Base-by-base conservation (phyloP, 106 monocot species). In the Iris macrosiphon region DNA sequence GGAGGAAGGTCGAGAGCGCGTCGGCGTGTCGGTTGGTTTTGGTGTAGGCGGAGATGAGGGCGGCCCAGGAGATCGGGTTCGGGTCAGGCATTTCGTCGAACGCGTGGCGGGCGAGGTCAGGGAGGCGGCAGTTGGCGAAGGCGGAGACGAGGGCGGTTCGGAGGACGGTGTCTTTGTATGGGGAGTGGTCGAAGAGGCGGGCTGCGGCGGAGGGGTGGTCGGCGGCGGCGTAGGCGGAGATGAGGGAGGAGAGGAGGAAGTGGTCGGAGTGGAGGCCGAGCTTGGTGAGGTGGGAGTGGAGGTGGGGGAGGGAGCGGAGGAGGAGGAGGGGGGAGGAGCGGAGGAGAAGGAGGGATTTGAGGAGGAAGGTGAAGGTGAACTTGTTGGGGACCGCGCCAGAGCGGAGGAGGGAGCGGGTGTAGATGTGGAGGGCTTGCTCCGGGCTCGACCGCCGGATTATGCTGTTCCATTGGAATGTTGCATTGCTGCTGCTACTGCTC, bases 321-420 rank as follows among this genome's bases (percentile, higher is more conserved):
- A 49, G 18, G 43, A 41, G 20, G 66, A 59, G 18, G 57, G 27
- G 43, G 39, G 21, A 27, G 49, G 32, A 10, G 19, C 26, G 40
- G 15, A 32, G 15, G 14, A 55, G 53, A 8, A 41, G 12, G 40
- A 47, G 27, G 52, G 67, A 48, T 41, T 51, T 51, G 46, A 62
- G 60, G 39, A 75, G 75, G 52, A 75, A 74, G 21, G 74, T 74
- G 67, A 67, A 74, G 52, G 74, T 74, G 67, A 74, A 74, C 37
- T 74, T 74, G 74, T 74, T 74, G 52, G 74, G 74, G 3, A 10
- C 11, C 30, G 31, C 31, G 45, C 48, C 40, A 34, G 53, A 66
- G 46, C 38, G 66, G 31, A 74, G 74, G 53, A 67, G 41, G 10
- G 59, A 52, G 33, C 30, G 61, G 21, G 61, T 28, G 61, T 67